These are phyloP conservation scores for Phytophthora rubi DNA, from an alignment of 352 stramenopile species.

Conservation along the genomic window DNA sequence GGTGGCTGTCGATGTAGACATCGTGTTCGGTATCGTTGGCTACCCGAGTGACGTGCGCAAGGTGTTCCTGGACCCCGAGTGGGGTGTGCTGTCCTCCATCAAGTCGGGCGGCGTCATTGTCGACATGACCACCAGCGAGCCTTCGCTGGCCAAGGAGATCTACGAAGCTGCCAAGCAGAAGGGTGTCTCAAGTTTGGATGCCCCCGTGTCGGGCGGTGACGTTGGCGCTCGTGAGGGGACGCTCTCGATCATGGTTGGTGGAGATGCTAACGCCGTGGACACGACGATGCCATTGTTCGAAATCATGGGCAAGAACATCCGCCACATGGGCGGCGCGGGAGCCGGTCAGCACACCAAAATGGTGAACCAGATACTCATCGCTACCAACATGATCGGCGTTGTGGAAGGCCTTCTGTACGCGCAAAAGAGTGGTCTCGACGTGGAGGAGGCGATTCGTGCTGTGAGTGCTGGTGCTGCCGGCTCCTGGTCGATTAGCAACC, in stretches of 20 bases:
- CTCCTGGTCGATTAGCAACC: slow-evolving; percentile 92
- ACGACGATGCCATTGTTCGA: slow-evolving; percentile 83
- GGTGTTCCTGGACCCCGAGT: slow-evolving; percentile 76
- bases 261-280: slow-evolving; percentile 78
- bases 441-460: slow-evolving; percentile 86
- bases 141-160: slow-evolving; percentile 90
- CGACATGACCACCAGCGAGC: slow-evolving; percentile 92
- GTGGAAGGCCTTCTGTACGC: slow-evolving; percentile 90
- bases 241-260: slow-evolving; percentile 93
- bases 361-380: slow-evolving; percentile 92
- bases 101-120: slow-evolving; percentile 85
- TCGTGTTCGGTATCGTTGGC: slow-evolving; percentile 91
- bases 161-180: slow-evolving; percentile 75
- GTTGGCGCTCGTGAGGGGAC: slow-evolving; percentile 84
- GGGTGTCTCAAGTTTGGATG: slow-evolving; percentile 74
- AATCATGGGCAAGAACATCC: slow-evolving; percentile 92
- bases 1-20: slow-evolving; percentile 52
- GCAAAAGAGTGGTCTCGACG: slow-evolving; percentile 82
- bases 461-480: slow-evolving; percentile 87
- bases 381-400: slow-evolving; percentile 91
- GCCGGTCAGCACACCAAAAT: slow-evolving; percentile 92
- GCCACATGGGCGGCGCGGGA: slow-evolving; percentile 85
- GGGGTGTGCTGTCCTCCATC: slow-evolving; percentile 67
- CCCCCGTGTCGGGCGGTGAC: slow-evolving; percentile 87
- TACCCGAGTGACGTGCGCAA: slow-evolving; percentile 89